Evolutionary conservation across 257 asterid species (phyloP), one percentile per base, ranked within the genome.

Genomic region (Fraxinus americana): DNA sequence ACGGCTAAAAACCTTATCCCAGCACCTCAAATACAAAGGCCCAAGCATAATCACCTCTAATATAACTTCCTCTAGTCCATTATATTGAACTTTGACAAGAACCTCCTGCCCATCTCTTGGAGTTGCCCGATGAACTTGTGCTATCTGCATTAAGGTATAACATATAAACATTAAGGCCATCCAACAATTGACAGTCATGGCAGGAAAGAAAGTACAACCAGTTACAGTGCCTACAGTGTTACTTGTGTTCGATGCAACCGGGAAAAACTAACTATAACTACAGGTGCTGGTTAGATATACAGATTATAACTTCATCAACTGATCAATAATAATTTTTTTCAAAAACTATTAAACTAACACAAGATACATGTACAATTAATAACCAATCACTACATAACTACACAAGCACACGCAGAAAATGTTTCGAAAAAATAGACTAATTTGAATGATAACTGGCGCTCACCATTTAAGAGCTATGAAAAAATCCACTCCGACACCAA

Each of bases 121-220:
- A 82, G 98, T 95, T 13, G 99, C 99, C 74, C 97, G 93, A 86
- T 95, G 99, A 85, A 95, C 99, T 90, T 95, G 99, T 71, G 99
- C 99, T 84, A 95, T 95, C 99, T 95, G 91, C 81, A 36, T 72
- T 77, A 77, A 85, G 39, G 48, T 59, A 65, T 35, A 61, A 39
- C 41, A 66, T 21, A 59, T 63, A 48, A 73, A 72, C 30, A 77
- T 72, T 50, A 69, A 48, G 77, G 50, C 75, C 84, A 75, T 48
- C 71, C 70, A 38, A 81, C 52, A 48, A 30, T 54, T 74, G 67
- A 25, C 45, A 17, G 72, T 19, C 69, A 75, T 32, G 38, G 34
- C 5, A 41, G 72, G 50, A 36, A 12, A 4, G 73, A n/a, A 35
- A 70, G 32, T 1, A 59, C 8, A n/a, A 41, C 23, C 78, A 70